Evolutionary conservation across 2,329 filamentous ascomycete genomes (phyloP).

Genomic region (Fusarium concolor): DNA sequence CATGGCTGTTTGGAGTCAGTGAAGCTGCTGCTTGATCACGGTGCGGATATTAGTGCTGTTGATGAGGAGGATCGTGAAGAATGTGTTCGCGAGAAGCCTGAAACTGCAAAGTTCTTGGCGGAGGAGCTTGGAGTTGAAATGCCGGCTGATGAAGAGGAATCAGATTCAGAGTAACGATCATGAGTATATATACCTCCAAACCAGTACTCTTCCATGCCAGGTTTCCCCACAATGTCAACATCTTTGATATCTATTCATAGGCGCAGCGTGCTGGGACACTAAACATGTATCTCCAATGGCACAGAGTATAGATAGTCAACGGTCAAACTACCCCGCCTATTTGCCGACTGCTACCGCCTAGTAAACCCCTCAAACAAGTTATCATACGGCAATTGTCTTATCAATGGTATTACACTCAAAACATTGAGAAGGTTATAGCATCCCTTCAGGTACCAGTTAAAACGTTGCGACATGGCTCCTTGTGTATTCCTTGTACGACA

Average conservation of each 20-base stretch:
- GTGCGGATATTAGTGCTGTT: not conserved
- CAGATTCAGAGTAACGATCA: not conserved
- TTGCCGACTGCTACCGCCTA: not conserved
- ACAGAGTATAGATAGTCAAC: too few species aligned
- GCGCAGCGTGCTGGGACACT: too few species aligned
- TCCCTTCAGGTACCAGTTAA: too few species aligned
- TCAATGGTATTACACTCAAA: too few species aligned
- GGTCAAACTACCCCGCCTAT: not conserved
- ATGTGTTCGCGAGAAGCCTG: not conserved
- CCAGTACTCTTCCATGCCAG: too few species aligned
- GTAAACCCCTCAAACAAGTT: not conserved
- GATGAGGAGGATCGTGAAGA: constrained; percentile 2
- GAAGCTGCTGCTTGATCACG: constrained; percentile 4
- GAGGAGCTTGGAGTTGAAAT: not conserved
- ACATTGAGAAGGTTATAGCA: too few species aligned
- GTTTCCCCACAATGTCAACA: too few species aligned
- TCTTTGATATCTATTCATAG: too few species aligned
- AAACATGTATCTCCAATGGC: too few species aligned
- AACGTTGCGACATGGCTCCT: not conserved
- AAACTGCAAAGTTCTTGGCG: not conserved
- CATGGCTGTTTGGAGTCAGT: not conserved
- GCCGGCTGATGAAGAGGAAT: not conserved
- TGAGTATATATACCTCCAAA: too few species aligned
- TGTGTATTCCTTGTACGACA: not conserved
- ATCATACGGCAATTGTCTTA: too few species aligned